Conservation (phyloP, 495 filamentous ascomycete genomes). For the Pseudoneurospora amorphoporcata region DNA sequence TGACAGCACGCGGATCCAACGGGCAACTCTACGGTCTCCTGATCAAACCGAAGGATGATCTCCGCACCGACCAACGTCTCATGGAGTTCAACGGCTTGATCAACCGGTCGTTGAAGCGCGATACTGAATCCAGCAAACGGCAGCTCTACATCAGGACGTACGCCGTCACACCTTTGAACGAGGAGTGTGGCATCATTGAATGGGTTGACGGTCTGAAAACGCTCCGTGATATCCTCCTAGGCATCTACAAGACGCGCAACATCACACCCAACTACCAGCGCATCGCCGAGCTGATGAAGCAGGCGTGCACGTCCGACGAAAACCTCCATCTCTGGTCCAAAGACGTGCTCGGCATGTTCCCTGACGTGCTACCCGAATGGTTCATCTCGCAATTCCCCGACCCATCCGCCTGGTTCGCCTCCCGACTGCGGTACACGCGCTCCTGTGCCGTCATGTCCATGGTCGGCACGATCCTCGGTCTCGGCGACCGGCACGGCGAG, state of each 20-base stretch:
- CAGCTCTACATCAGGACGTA: slow-evolving; percentile 88
- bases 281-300: slow-evolving; percentile 37
- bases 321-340: slow-evolving; percentile 60
- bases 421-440: slow-evolving; percentile 81
- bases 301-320: slow-evolving; percentile 29
- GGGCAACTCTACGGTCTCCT: slow-evolving; percentile 79
- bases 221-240: slow-evolving; percentile 80
- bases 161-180: slow-evolving; percentile 89
- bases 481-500: slow-evolving; percentile 96
- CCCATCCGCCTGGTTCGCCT: slow-evolving; percentile 82
- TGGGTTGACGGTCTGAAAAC: slow-evolving; percentile 98
- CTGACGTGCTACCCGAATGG: slow-evolving; percentile 82
- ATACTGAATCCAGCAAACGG: slow-evolving; percentile 79
- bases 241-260: slow-evolving; percentile 60
- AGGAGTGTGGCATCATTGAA: slow-evolving; percentile 95
- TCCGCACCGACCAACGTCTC: slow-evolving; percentile 90
- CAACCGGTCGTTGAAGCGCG: slow-evolving; percentile 82
- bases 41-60: slow-evolving; percentile 96
- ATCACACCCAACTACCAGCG: slow-evolving; percentile 42
- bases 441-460: slow-evolving; percentile 97
- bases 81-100: slow-evolving; percentile 99
- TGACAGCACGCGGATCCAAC: slow-evolving; percentile 80
- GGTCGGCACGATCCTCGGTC: slow-evolving; percentile 85
- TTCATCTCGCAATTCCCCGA: slow-evolving; percentile 92
- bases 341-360: slow-evolving; percentile 55